These are phyloP conservation scores for Ustilago xerochloae DNA, from an alignment of 1,284 basidiomycete genomes.

Conservation along the genomic window DNA sequence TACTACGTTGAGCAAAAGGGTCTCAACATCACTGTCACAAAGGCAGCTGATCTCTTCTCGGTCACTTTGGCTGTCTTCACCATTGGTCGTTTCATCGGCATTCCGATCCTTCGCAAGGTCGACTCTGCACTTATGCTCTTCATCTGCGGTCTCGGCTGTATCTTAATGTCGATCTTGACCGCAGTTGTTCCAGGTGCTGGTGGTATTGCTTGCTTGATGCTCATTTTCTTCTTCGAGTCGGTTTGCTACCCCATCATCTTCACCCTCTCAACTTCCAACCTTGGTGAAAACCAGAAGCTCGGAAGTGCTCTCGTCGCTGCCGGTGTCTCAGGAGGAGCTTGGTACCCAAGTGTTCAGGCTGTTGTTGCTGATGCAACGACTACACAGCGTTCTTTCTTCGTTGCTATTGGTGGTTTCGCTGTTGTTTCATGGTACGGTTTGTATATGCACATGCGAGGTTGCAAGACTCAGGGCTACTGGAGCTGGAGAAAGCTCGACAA, in stretches of 20 bases:
- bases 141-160: slow-evolving; percentile 70
- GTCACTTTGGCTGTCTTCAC: slow-evolving; percentile 76
- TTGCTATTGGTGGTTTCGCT: slow-evolving; percentile 36
- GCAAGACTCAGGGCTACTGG: slow-evolving; percentile 30
- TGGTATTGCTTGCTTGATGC: slow-evolving; percentile 76
- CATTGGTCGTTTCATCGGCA: slow-evolving; percentile 74
- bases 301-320: slow-evolving; percentile 39
- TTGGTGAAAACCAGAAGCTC: slow-evolving; percentile 46
- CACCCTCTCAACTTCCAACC: slow-evolving; percentile 75
- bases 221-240: slow-evolving; percentile 81
- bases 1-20: slow-evolving; percentile 63
- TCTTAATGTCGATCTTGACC: slow-evolving; percentile 73
- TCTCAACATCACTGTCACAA: slow-evolving; percentile 21
- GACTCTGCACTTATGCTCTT: slow-evolving; percentile 76
- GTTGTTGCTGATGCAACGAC: slow-evolving; percentile 73
- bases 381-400: slow-evolving; percentile 36
- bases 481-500: slow-evolving; percentile 39
- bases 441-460: slow-evolving; percentile 38
- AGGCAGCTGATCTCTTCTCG: slow-evolving; percentile 69
- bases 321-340: slow-evolving; percentile 80
- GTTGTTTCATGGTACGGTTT: slow-evolving; percentile 40
- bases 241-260: slow-evolving; percentile 71
- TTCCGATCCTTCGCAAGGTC: slow-evolving; percentile 74
- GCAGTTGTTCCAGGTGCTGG: slow-evolving; percentile 73
- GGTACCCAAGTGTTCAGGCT: slow-evolving; percentile 79